Evolutionary conservation across 2,329 filamentous ascomycete species (phyloP), one percentile per base, ranked within the genome.

Genomic region (Clathrospora elynae): DNA sequence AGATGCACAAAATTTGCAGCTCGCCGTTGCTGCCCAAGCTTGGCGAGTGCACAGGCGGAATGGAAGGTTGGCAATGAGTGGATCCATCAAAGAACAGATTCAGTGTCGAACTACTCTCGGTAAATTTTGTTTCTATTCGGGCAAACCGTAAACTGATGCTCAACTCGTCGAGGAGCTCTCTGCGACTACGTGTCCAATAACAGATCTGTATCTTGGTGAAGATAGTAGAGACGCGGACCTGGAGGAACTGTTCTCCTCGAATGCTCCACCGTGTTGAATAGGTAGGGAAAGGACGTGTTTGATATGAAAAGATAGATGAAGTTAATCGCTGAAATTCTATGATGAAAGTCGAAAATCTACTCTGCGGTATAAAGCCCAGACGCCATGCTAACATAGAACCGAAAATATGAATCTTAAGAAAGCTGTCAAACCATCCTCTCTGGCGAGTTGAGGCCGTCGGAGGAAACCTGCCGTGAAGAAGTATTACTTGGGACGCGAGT

Each of bases 121-220:
- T 12, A 12, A 16, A 12, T 39, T 46, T 26, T 38, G 10, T 23
- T 39, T 40, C 20, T 18, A 36, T 25, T 42, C 29, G 32, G 35
- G 16, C 37, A 48, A 45, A 32, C 38, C 42, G 55, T 65, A 61
- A 59, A 59, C 53, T 39, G 60, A 62, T 58, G 61, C 61, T 65
- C 61, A 47, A 62, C 59, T 54, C 45, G 43, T 39, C 29, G 47
- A 59, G 61, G 59, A 65, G 61, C 61, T 57, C 59, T 57, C 48
- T 65, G 59, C 55, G 59, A 53, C 49, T 63, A 65, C 58, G 35
- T 42, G 35, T 48, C n/a, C n/a, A n/a, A n/a, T n/a, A n/a, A n/a
- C n/a, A n/a, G n/a, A n/a, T n/a, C n/a, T n/a, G 38, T 32, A 42
- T 54, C 35, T 23, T 37, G 10, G 30, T 45, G 25, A 51, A 38